phyloP scores from a whole-genome alignment of 495 filamentous ascomycete genomes.

The Xylaria acuta region DNA sequence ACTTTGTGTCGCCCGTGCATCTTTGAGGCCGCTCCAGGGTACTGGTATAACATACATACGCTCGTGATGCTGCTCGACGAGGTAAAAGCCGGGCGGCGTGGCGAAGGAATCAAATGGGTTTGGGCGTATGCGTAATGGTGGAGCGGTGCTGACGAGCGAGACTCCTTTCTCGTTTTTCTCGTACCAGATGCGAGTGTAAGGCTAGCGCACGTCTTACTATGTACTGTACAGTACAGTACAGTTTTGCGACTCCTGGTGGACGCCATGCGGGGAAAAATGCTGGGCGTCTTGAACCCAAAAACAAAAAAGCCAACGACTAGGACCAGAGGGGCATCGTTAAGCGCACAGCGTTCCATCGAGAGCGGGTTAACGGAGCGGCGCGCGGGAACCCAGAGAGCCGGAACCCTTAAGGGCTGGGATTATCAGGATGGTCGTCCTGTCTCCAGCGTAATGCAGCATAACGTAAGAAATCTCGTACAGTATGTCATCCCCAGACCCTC shows the following conservation, averaged over 20 bases:
- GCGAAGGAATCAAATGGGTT: constrained; percentile 17
- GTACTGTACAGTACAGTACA: not conserved
- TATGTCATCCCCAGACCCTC: not conserved
- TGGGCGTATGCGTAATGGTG: constrained; percentile 14
- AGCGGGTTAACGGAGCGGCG: constrained; percentile 33
- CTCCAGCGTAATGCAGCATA: not conserved
- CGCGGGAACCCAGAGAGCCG: constrained; percentile 25
- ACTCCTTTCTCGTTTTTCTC: constrained; percentile 6
- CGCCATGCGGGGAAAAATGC: constrained; percentile 4
- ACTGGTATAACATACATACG: not conserved
- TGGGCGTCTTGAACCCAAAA: not conserved
- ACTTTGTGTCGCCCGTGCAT: not conserved
- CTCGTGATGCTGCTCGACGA: not conserved
- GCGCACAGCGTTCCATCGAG: constrained; percentile 37
- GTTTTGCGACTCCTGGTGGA: not conserved
- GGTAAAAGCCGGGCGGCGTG: constrained; percentile 6
- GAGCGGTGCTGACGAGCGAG: not conserved
- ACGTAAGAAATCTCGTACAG: not conserved
- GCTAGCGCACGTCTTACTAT: too few relatives aligned
- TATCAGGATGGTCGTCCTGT: not conserved
- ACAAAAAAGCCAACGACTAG: constrained; percentile 30
- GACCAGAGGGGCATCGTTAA: constrained; percentile 39
- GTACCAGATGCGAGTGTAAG: not conserved
- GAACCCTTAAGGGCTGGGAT: constrained; percentile 21
- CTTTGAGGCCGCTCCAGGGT: not conserved